Evolutionary conservation across 345 rosid species (phyloP), one percentile per base, ranked within the genome.

Genomic region (Citrus trifoliata): DNA sequence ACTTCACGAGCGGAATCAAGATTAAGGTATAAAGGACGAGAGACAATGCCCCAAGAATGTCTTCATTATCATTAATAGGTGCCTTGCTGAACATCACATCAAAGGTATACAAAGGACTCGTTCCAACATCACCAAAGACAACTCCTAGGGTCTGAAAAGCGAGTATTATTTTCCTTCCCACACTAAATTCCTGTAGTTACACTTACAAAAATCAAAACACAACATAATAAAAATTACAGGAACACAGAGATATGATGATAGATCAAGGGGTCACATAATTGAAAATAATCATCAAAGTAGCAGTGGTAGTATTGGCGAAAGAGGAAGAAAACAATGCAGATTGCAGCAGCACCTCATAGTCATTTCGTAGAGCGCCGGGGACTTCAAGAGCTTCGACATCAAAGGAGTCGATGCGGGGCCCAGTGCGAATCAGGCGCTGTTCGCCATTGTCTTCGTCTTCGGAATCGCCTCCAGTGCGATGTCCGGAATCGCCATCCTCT

Each of bases 51-150:
- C 99, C 99, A 76, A 97, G 84, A 69, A 97, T 87, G 85, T 94
- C 99, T 84, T 94, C 98, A 73, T 87, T 83, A 70, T 87, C 96
- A 24, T 87, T 84, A 61, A 97, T 89, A 78, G 97, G 95, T 78
- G 97, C 91, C 85, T 91, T 97, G 75, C 88, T 83, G 84, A 97
- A 97, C 93, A 97, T 94, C 81, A 94, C 98, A 84, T 88, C 90
- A 83, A 97, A 97, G 27, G 98, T 87, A 88, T 97, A 94, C 80
- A 97, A 85, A 9, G 98, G 99, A 87, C 99, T 97, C 67, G 95
- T 97, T 76, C 99, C 99, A 80, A 97, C 99, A 77, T 94, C 99
- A 76, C 99, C 99, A 83, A 97, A 97, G 42, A 94, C 98, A 84
- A 94, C 92, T 60, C 98, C 98, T 78, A 94, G 92, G 63, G 98